Base-by-base conservation (phyloP, 371 early-diverging fungal genomes). In the Mortierella sp. region DNA sequence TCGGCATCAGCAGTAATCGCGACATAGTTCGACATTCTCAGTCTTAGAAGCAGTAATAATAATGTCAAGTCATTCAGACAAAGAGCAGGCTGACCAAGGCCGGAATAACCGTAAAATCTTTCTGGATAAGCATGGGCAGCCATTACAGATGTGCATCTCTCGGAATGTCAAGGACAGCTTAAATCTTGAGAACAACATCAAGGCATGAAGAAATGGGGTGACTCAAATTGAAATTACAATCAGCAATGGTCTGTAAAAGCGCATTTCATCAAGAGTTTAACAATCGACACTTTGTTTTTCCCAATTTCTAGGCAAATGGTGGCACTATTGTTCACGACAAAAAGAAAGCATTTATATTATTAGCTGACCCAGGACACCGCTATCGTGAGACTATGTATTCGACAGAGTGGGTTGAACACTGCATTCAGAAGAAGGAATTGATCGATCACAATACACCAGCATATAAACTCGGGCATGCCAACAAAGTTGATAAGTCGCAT, bases 141-240 rank as follows among this genome's bases (percentile, higher is more conserved):
- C 73, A 19, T 32, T 73, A 22, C 47, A 63, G n/a, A 70, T 76
- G n/a, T 76, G 66, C 49, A 37, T 76, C 35, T 70, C 76, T 28
- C 53, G 26, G 22, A 53, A 56, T 0, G 59, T 76, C 31, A 56
- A 40, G 12, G 51, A 67, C 63, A 37, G 10, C 9, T 5, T 8
- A 0, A 9, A 22, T 17, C 55, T 75, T 5, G 66, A 69, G 54
- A 22, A 28, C 23, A 37, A 13, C 22, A 75, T 75, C 45, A 69
- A 55, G 61, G 76, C 70, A 26, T 17, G 54, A 29, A 64, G 15
- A 40, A 43, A 17, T 42, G 28, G 29, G 26, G 12, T 13, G 45
- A 35, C n/a, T n/a, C n/a, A n/a, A n/a, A n/a, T n/a, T 35, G 5
- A 59, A 37, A 26, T 9, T 40, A 2, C 29, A 34, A 23, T 34